Evolutionary conservation across 352 stramenopile genomes (phyloP).

Genomic region (Globisporangium spiculum): DNA sequence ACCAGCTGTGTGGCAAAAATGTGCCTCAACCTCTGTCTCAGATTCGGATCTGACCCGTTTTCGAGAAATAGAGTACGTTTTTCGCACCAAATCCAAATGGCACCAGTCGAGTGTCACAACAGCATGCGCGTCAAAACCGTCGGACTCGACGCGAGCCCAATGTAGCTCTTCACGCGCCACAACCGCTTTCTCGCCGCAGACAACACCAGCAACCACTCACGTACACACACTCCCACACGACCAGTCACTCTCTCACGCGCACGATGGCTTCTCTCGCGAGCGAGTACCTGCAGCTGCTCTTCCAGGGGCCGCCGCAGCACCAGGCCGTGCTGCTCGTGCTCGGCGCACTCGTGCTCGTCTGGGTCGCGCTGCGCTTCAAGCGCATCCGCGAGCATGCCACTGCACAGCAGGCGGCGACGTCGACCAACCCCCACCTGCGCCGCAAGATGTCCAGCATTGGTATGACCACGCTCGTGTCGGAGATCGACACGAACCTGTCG

Average conservation of each 20-base stretch:
- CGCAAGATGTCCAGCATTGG: conserved; percentile 74
- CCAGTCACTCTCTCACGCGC: not conserved
- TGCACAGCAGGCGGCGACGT: conserved; percentile 17
- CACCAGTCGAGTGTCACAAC: too few species aligned
- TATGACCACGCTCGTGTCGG: conserved; percentile 63
- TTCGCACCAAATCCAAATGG: too few species aligned
- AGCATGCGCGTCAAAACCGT: not conserved
- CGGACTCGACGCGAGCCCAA: not conserved
- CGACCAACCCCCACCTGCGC: conserved; percentile 26
- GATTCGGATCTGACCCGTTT: not conserved
- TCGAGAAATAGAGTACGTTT: not conserved
- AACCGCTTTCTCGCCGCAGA: not conserved
- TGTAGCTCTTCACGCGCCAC: not conserved
- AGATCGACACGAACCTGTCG: conserved; percentile 73
- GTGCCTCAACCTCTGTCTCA: not conserved
- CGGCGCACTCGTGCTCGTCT: conserved; percentile 17
- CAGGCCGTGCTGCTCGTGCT: conserved; percentile 21
- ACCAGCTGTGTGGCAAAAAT: not conserved
- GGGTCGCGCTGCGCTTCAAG: conserved; percentile 16
- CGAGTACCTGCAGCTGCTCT: conserved; percentile 15
- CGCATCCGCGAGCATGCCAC: not conserved
- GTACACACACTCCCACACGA: not conserved
- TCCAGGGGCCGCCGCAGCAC: conserved; percentile 17
- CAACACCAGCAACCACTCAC: not conserved
- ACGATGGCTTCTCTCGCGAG: conserved; percentile 2